A percentile compares a stretch with the other conserved stretches of the same genome.
Conservation (phyloP, 192 early-diverging fungal species). For the Coemansia javaensis region DNA sequence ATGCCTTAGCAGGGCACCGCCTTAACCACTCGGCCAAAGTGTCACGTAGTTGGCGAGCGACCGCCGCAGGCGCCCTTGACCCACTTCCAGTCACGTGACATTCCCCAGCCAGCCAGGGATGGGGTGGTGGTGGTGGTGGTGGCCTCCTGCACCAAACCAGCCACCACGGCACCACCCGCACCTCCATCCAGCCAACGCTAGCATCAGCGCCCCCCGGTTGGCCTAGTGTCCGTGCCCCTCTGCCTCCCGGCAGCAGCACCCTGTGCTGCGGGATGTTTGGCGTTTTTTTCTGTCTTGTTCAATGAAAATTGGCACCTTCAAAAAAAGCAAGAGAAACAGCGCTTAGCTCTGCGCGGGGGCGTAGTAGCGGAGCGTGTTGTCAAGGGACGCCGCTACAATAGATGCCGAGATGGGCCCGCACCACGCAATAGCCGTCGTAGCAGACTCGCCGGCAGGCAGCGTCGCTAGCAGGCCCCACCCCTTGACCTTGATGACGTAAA, state of each 20-base stretch:
- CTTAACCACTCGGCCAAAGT: constrained; percentile 14
- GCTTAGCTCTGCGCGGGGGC: constrained; percentile 1
- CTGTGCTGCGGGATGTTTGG: no score
- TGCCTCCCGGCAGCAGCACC: no score
- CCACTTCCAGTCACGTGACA: not conserved
- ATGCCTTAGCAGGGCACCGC: constrained; percentile 1
- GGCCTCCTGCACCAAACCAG: no score
- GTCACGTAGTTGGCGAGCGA: not conserved
- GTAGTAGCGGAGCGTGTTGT: constrained; percentile 18
- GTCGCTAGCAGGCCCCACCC: constrained; percentile 46
- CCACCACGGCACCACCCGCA: no score
- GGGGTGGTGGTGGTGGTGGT: no score
- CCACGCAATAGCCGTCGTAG: constrained; percentile 1
- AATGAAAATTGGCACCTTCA: no score
- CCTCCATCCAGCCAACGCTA: no score
- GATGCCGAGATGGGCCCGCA: not conserved
- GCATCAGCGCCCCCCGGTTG: no score
- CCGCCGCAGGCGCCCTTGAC: not conserved
- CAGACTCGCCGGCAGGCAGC: constrained; percentile 3
- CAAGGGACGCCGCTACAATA: constrained; percentile 9
- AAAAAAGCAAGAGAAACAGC: not conserved
- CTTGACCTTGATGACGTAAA: constrained; percentile 66
- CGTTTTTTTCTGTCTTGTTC: no score
- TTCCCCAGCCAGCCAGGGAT: no score
- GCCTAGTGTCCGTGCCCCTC: no score